Evolutionary conservation across 78 protist genomes (phyloP), one percentile per base, ranked within the genome.

Genomic region (Polysphondylium violaceum): DNA sequence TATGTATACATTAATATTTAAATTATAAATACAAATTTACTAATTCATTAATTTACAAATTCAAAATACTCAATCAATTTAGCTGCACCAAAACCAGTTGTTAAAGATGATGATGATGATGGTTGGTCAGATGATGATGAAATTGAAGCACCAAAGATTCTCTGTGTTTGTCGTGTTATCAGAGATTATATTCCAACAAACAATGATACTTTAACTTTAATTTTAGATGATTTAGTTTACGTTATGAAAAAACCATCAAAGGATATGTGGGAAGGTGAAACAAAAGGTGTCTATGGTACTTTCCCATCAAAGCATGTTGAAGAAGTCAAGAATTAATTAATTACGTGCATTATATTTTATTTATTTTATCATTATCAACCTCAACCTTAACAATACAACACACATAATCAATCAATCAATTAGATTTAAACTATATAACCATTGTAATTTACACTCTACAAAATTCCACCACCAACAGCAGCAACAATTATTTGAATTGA

Each of bases 251-350:
- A 88, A 41, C 11, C 33, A 8, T 53, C 53, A 16, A 61, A 61
- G 27, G 86, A 78, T 38, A 40, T 36, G 55, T 88, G 94, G 94
- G 94, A 88, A 53, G 94, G 94, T 58, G 94, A 88, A 61, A 65
- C 94, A 0, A 88, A 88, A 47, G 87, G 87, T 67, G 94, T 88
- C 4, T 63, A 71, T 59, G 94, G 94, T 25, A 44, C 19, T 25
- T 88, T 88, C 75, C 86, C 94, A 31, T n/a, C 68, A 50, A 25
- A 50, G 21, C 27, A 76, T 51, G 87, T 88, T 16, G 74, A 64
- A 33, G 44, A 47, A 12, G 25, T 65, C 33, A 53, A 74, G 65
- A 44, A 67, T 0, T 74, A 87, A 47, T 14, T 25, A 56, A n/a
- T n/a, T n/a, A n/a, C n/a, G n/a, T n/a, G n/a, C n/a, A n/a, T n/a